Conservation (phyloP, 257 asterid species). For the Fraxinus americana region DNA sequence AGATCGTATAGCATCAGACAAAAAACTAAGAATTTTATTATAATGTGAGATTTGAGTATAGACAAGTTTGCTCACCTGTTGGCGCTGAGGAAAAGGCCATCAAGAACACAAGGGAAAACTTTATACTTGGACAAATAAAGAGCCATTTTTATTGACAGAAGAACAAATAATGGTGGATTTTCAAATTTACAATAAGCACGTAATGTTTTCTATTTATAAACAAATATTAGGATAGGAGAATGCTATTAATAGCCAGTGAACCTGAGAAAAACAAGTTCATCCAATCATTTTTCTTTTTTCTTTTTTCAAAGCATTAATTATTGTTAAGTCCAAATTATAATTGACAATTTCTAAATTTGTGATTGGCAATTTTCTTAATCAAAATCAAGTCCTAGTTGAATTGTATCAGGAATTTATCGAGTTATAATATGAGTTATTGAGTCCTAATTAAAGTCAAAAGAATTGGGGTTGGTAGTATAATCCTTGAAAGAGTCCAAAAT, state of each 20-base stretch:
- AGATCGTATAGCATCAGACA: too few species aligned
- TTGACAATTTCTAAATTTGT: too few species aligned
- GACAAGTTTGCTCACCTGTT: background rate
- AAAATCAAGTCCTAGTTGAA: too few species aligned
- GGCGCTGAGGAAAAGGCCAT: background rate
- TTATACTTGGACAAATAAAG: background rate
- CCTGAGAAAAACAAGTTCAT: background rate
- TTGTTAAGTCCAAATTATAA: too few species aligned
- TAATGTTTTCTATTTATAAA: background rate
- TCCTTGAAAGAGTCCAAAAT: too few species aligned
- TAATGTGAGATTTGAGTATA: background rate
- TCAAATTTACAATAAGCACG: background rate
- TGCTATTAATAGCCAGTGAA: background rate
- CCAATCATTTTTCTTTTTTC: background rate
- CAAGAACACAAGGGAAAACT: background rate
- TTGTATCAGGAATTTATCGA: too few species aligned
- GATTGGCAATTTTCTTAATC: too few species aligned
- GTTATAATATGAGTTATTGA: too few species aligned
- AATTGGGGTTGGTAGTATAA: too few species aligned
- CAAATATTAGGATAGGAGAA: background rate
- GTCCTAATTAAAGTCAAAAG: too few species aligned
- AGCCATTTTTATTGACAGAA: background rate
- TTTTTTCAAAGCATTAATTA: too few species aligned
- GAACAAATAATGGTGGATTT: background rate
- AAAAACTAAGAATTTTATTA: background rate